Base-by-base conservation (phyloP, 1,284 basidiomycete species). In the Schizophyllum commune region DNA sequence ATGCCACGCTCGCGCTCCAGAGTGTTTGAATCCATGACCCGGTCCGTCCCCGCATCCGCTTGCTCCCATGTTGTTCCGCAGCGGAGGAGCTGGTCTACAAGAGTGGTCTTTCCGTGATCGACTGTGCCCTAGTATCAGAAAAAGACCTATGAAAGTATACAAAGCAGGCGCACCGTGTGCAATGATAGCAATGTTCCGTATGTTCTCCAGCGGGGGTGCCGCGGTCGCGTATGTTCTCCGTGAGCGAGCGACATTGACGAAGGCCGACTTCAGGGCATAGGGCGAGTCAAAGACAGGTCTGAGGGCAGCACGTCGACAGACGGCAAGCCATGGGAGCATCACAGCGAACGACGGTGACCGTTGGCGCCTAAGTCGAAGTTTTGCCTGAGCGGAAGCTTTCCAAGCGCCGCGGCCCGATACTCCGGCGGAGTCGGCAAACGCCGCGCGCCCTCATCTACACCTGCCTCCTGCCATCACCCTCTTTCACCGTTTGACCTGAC, bases 21-120 rank as follows among this genome's bases (percentile, higher is more conserved):
- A 70, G 78, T 77, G 64, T 79, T 79, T 0, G 77, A 79, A 69
- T 79, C 79, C 79, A 80, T 80, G 32, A 79, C 69, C 7, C 79
- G 74, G 1, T 76, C 69, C 56, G 75, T 71, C 62, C 75, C 73
- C 11, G 68, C 68, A 5, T 70, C 67, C 5, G 75, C 73, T 1
- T 77, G 71, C 57, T 72, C 75, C 62, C 75, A 77, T 21, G 79
- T 66, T 0, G 77, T 79, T 0, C 78, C 78, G 3, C 77, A 79
- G 5, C 77, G 77, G 2, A 80, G 66, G 4, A 80, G 73, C 62
- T 79, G 79, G 71, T 80, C 79, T 11, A 80, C 77, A 32, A 80
- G 73, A 0, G 79, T 79, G 0, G 77, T 79, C 71, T 80, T 80
- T n/a, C 79, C 78, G 70, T 80, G 77, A 65, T 80, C 78, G 67